These are phyloP conservation scores for Vitis riparia DNA, from an alignment of 164 flowering plant genomes.

Conservation along the genomic window DNA sequence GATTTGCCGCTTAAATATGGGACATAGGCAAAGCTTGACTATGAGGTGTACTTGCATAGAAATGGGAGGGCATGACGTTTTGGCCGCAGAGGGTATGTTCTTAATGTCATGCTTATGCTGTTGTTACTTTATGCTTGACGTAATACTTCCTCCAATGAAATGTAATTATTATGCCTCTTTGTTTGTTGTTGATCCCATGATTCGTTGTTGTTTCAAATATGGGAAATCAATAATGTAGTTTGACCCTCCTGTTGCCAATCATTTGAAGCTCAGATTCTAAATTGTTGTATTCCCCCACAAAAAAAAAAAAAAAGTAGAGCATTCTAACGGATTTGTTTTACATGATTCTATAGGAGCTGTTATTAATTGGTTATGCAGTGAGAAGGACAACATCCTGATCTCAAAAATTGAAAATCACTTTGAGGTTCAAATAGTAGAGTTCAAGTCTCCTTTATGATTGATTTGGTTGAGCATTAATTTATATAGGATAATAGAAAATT, in stretches of 20 bases:
- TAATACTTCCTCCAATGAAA: too few relatives aligned
- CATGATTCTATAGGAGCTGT: constrained; percentile 61
- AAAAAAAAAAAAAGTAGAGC: too few relatives aligned
- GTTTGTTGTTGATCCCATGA: too few relatives aligned
- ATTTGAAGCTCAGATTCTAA: too few relatives aligned
- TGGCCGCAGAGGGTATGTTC: constrained; percentile 82
- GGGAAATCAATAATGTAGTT: too few relatives aligned
- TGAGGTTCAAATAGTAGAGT: constrained; percentile 42
- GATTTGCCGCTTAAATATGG: constrained; percentile 62
- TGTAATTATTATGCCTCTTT: too few relatives aligned
- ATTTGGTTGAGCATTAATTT: too few relatives aligned
- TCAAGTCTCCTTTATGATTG: constrained; percentile 14
- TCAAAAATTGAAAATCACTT: constrained; percentile 68
- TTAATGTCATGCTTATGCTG: neutral
- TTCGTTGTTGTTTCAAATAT: too few relatives aligned
- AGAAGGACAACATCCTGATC: constrained; percentile 50
- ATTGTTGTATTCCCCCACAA: too few relatives aligned
- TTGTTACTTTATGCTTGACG: too few relatives aligned
- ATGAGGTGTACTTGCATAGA: constrained; percentile 77
- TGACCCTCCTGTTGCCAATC: too few relatives aligned
- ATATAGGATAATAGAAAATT: too few relatives aligned
- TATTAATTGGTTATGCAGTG: constrained; percentile 57
- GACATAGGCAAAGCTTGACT: constrained; percentile 57
- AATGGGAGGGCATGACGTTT: constrained; percentile 96
- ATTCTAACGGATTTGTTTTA: neutral